A percentile compares a stretch with the other conserved stretches of the same genome.
These are phyloP conservation scores for Tricharina praecox DNA, from an alignment of 495 filamentous ascomycete genomes.

Conservation along the genomic window DNA sequence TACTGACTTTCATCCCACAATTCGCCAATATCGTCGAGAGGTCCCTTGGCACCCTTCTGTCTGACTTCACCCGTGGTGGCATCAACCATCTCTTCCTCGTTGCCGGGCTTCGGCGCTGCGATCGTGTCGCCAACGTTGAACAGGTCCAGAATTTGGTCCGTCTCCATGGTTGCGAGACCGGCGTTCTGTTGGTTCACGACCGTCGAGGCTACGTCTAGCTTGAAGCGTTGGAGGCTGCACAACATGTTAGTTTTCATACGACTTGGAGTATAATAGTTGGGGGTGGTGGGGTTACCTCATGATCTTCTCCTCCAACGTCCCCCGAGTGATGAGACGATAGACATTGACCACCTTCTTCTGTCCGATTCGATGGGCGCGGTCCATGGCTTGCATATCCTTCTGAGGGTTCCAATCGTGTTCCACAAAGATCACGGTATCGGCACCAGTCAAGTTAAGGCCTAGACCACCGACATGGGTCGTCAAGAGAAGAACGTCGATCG, in stretches of 20 bases:
- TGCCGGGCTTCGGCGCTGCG: slow-evolving; percentile 42
- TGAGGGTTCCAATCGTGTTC: slow-evolving; percentile 99
- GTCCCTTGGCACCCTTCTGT: slow-evolving; percentile 88
- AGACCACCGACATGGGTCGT: slow-evolving; percentile 91
- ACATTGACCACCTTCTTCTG: slow-evolving; percentile 99
- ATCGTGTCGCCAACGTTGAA: slow-evolving; percentile 81
- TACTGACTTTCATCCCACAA: slow-evolving; percentile 94
- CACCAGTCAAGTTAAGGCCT: slow-evolving; percentile 87
- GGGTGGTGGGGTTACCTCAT: slow-evolving; percentile 41
- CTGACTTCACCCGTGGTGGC: slow-evolving; percentile 76
- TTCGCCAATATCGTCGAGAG: slow-evolving; percentile 83
- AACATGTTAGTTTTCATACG: slow-evolving; percentile 6
- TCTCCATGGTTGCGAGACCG: slow-evolving; percentile 88
- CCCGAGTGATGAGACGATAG: slow-evolving; percentile 88
- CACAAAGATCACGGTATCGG: slow-evolving; percentile 97
- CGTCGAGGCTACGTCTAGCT: slow-evolving; percentile 94
- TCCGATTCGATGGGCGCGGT: slow-evolving; percentile 91
- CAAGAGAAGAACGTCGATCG: slow-evolving; percentile 78
- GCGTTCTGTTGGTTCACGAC: slow-evolving; percentile 99
- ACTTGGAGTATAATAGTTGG: slow-evolving; percentile 1
- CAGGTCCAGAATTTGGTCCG: slow-evolving; percentile 89
- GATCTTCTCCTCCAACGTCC: slow-evolving; percentile 97
- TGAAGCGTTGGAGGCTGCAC: slow-evolving; percentile 86
- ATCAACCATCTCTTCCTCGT: slow-evolving; percentile 85
- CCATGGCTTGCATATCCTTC: slow-evolving; percentile 97